Evolutionary conservation across 768 basidiomycete genomes (phyloP).

Genomic region (Neoboletus brunneissimus): DNA sequence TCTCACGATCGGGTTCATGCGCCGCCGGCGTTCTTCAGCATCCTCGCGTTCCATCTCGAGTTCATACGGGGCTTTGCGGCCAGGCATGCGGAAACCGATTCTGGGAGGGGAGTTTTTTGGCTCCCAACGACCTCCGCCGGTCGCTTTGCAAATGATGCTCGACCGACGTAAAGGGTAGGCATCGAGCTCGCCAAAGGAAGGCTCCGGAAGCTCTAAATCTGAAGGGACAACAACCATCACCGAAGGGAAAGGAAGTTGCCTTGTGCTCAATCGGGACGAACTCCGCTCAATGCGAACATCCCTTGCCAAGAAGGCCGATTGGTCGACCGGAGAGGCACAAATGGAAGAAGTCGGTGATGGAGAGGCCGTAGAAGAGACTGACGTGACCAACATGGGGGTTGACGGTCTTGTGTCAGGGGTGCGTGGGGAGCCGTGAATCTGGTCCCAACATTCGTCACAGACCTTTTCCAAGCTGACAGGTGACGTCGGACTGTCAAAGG

Average conservation of each 20-base stretch:
- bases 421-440: constrained; percentile 57
- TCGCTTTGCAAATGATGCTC: constrained; percentile 69
- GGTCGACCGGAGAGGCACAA: constrained; percentile 34
- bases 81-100: constrained; percentile 54
- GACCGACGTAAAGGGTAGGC: constrained; percentile 70
- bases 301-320: constrained; percentile 19
- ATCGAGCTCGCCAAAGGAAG: constrained; percentile 66
- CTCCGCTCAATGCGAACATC: constrained; percentile 25
- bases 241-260: constrained; percentile 27
- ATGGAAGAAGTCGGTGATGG: constrained; percentile 35
- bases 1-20: constrained; percentile 60
- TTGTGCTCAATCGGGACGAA: constrained; percentile 29
- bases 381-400: constrained; percentile 38
- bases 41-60: constrained; percentile 69
- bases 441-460: constrained; percentile 75
- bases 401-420: constrained; percentile 40
- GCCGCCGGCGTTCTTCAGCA: constrained; percentile 45
- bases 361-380: constrained; percentile 29
- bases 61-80: constrained; percentile 65
- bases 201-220: constrained; percentile 36
- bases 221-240: constrained; percentile 15
- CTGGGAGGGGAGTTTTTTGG: constrained; percentile 51
- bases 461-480: constrained; percentile 61
- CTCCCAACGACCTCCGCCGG: constrained; percentile 78
- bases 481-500: constrained; percentile 56